phyloP scores from a whole-genome alignment of 2,329 filamentous ascomycete species.

The Neonectria neomacrospora region DNA sequence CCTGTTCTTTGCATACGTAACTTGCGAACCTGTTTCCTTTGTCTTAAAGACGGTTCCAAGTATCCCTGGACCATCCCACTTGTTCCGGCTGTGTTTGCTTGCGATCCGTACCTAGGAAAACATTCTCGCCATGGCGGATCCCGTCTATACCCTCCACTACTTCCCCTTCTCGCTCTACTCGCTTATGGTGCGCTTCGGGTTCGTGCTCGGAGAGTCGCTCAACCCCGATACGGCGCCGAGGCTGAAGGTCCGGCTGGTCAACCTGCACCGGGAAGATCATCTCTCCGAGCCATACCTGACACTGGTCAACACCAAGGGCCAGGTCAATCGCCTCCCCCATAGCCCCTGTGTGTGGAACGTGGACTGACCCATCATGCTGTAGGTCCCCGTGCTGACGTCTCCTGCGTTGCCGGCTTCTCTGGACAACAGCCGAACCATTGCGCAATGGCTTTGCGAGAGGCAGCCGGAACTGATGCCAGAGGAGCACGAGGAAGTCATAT shows the following conservation, averaged over 20 bases:
- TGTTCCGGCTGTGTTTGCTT: conserved; percentile 1
- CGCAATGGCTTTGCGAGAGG: conserved; percentile 44
- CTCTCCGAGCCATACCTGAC: conserved; percentile 45
- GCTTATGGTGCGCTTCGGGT: conserved; percentile 46
- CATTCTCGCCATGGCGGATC: conserved; percentile 28
- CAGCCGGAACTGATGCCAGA: conserved; percentile 45
- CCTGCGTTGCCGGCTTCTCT: conserved; percentile 36
- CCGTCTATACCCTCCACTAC: conserved; percentile 45
- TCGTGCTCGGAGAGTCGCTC: conserved; percentile 41
- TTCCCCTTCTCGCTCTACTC: conserved; percentile 48
- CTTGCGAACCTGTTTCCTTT: conserved; percentile 20
- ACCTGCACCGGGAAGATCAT: conserved; percentile 43
- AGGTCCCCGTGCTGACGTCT: conserved; percentile 46
- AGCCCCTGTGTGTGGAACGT: neutral
- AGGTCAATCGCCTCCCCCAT: conserved; percentile 36
- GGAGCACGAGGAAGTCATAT: conserved; percentile 38
- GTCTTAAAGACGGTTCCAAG: neutral
- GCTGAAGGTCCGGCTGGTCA: conserved; percentile 42
- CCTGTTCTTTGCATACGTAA: conserved; percentile 19
- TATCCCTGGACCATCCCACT: neutral
- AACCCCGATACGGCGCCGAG: conserved; percentile 41
- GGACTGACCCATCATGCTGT: conserved; percentile 2
- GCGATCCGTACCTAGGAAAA: neutral
- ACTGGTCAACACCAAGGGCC: conserved; percentile 42
- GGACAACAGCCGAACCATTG: conserved; percentile 44